phyloP scores from a whole-genome alignment of 2,329 filamentous ascomycete species.

The Beauveria caledonica region DNA sequence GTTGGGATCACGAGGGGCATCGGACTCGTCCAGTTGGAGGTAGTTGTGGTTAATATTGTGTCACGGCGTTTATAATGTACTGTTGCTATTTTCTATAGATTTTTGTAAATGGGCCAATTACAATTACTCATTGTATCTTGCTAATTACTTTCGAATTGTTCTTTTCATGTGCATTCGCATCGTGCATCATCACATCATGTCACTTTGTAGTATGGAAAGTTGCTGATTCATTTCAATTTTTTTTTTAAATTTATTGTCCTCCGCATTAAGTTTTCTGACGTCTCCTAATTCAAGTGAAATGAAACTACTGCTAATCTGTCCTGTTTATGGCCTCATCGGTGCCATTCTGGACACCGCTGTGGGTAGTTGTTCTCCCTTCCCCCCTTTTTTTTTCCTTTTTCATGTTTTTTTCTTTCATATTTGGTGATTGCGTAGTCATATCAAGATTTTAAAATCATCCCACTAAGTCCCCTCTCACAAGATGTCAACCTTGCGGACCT shows the following conservation, averaged over 20 bases:
- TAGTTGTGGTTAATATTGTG: background rate
- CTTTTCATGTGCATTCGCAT: too few species aligned
- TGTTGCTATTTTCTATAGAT: background rate
- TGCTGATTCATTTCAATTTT: background rate
- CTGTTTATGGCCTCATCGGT: background rate
- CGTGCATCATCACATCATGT: background rate
- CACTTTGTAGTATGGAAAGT: background rate
- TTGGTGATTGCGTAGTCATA: background rate
- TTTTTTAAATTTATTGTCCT: background rate
- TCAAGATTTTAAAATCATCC: background rate
- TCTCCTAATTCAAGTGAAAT: background rate
- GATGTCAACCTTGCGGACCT: slow-evolving; percentile 53
- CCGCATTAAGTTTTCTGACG: background rate
- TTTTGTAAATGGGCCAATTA: background rate
- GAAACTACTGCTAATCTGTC: background rate
- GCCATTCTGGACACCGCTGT: background rate
- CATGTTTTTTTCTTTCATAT: background rate
- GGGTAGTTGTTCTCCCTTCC: background rate
- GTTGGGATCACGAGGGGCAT: background rate
- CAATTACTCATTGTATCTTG: too few species aligned
- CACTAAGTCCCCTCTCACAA: slow-evolving; percentile 25
- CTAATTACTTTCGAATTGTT: too few species aligned
- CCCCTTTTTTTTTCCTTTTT: background rate
- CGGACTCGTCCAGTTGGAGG: background rate
- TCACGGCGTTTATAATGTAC: background rate